phyloP scores from a whole-genome alignment of 2,329 filamentous ascomycete genomes.

The Fusarium tupiense region DNA sequence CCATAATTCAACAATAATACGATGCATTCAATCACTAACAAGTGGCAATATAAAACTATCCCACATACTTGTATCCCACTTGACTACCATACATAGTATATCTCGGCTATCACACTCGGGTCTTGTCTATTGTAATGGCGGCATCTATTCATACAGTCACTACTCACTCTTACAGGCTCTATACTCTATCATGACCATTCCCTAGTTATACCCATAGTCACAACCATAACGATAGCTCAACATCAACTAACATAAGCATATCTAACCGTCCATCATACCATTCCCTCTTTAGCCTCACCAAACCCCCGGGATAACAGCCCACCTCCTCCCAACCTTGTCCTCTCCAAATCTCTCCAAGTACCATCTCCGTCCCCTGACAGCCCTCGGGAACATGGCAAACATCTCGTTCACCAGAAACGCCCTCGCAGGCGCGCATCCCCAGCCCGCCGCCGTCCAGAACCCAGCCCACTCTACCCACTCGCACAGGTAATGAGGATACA shows the following conservation, averaged over 20 bases:
- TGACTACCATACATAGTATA: background rate
- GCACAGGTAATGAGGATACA: slow-evolving; percentile 94
- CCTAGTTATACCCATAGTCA: background rate
- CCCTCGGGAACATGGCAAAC: slow-evolving; percentile 87
- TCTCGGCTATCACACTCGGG: slow-evolving; percentile 25
- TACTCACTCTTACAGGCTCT: background rate
- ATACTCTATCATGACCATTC: background rate
- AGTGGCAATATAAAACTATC: background rate
- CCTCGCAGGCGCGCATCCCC: slow-evolving; percentile 76
- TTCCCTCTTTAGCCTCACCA: slow-evolving; percentile 53
- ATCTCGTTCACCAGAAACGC: slow-evolving; percentile 89
- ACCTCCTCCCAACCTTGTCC: slow-evolving; percentile 78
- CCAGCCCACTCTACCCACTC: slow-evolving; percentile 98
- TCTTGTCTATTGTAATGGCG: background rate
- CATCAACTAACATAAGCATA: slow-evolving; percentile 9
- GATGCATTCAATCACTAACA: background rate
- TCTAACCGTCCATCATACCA: background rate
- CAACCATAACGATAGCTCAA: background rate
- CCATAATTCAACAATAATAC: background rate
- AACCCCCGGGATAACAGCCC: slow-evolving; percentile 73
- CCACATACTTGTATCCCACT: background rate
- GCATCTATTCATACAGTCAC: background rate
- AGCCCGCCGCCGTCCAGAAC: slow-evolving; percentile 80
- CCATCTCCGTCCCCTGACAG: slow-evolving; percentile 83
- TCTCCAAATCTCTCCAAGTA: slow-evolving; percentile 89